Base-by-base conservation (phyloP, 2,329 filamentous ascomycete genomes). In the Lachnellula occidentalis region DNA sequence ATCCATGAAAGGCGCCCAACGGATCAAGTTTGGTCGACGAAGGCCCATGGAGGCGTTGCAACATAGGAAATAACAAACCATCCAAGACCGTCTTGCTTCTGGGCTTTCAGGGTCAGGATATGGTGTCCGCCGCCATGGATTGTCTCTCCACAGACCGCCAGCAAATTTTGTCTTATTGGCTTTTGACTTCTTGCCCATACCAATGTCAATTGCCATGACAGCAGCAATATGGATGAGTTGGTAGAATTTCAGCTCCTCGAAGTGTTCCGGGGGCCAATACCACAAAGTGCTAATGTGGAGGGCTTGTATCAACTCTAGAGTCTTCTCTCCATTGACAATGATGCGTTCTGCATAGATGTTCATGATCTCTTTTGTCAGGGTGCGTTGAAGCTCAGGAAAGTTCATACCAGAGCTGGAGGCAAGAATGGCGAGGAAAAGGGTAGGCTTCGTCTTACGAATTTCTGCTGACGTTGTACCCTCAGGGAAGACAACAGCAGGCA, bases 361-460 rank as follows among this genome's bases (percentile, higher is more conserved):
- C 56, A 79, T 70, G 37, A 79, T 67, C 60, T 80, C 76, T 39
- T 72, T 72, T 51, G 77, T 77, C 37, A 80, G 68, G 24, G 65
- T 62, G 7, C 67, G 68, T 39, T 76, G 74, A 4, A 79, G 61
- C 5, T 65, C 58, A 63, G 68, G 68, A 21, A 78, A 76, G 19
- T 75, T 73, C 9, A 80, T 81, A 4, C 83, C 78, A 5, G 85
- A 79, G 8, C 81, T 83, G 0, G 85, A 80, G 58, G 63, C 64
- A 70, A 91, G 80, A 63, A 90, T 75, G 31, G 87, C 77, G n/a
- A 88, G 75, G 64, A 90, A 90, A 8, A 91, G 74, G 2, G 81
- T 76, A 1, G 87, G 87, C 65, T 81, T 85, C 2, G 75, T 71
- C 59, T 73, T 73, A 47, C 84, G 78, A 50, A 87, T 69, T 54